Evolutionary conservation across 495 filamentous ascomycete species (phyloP).

Genomic region (Xylaria cubensis): DNA sequence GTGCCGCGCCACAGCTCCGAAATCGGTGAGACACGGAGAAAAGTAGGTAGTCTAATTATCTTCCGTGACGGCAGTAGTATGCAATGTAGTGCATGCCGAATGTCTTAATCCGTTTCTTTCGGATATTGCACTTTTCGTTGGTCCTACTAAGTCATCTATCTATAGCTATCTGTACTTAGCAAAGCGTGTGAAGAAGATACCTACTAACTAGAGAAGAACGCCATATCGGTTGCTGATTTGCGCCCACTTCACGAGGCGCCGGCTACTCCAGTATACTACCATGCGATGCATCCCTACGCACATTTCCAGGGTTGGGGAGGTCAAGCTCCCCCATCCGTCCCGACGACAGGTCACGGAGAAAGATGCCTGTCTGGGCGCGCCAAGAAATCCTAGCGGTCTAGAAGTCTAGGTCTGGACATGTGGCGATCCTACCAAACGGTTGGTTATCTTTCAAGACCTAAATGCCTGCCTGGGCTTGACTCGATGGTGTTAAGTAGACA

Average conservation of each 20-base stretch:
- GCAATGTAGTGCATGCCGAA: neutral
- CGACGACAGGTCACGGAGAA: constrained; percentile 11
- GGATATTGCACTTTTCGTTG: neutral
- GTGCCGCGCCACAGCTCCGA: constrained; percentile 6
- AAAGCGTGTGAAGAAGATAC: neutral
- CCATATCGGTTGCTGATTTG: constrained; percentile 1
- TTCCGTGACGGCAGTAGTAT: neutral
- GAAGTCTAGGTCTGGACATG: constrained; percentile 9
- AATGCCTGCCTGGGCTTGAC: neutral
- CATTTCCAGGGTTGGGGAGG: neutral
- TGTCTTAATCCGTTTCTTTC: neutral
- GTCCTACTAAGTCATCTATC: neutral
- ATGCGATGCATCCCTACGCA: neutral
- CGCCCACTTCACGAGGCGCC: constrained; percentile 21
- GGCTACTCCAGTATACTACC: neutral
- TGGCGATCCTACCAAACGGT: neutral
- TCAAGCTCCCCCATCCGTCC: neutral
- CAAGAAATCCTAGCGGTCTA: constrained; percentile 18
- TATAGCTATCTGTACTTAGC: neutral
- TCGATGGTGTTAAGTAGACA: constrained; percentile 1
- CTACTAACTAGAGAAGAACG: neutral
- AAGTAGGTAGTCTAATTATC: neutral
- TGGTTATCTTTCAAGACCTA: constrained; percentile 9
- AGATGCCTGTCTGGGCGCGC: constrained; percentile 12
- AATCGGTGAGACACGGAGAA: constrained; percentile 2